A percentile compares a stretch with the other conserved stretches of the same genome.
Evolutionary conservation across 73 alveolate species (phyloP).

Genomic region (Effrenium voratum): DNA sequence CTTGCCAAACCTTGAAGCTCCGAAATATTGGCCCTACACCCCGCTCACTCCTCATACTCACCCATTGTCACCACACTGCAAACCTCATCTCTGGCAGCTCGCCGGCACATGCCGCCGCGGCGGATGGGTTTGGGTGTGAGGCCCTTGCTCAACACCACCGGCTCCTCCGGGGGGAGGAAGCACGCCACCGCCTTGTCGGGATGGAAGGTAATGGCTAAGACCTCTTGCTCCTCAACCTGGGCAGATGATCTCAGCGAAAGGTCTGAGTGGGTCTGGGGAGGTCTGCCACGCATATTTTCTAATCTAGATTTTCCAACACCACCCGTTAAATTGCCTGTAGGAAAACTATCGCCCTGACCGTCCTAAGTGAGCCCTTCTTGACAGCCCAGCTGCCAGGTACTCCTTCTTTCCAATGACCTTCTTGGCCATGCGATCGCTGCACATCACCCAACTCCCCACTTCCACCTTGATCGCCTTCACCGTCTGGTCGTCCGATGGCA

Average conservation of each 20-base stretch:
- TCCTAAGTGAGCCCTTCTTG: too few species aligned
- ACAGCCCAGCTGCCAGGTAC: not conserved
- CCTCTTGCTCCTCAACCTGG: not conserved
- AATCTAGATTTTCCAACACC: too few species aligned
- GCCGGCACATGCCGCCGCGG: slow-evolving; percentile 14
- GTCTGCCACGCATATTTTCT: too few species aligned
- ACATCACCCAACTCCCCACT: not conserved
- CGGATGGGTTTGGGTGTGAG: slow-evolving; percentile 17
- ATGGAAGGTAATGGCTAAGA: slow-evolving; percentile 7
- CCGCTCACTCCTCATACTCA: slow-evolving; percentile 8
- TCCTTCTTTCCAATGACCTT: not conserved
- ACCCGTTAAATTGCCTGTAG: too few species aligned
- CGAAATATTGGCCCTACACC: not conserved
- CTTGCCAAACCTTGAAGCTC: too few species aligned
- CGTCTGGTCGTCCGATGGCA: not conserved
- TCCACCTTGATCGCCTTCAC: not conserved
- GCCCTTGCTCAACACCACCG: slow-evolving; percentile 46
- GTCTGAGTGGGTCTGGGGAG: not conserved
- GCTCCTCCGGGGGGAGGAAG: slow-evolving; percentile 30
- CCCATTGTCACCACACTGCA: not conserved
- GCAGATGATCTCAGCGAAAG: not conserved
- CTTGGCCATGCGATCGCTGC: not conserved
- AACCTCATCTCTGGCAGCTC: not conserved
- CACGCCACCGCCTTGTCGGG: slow-evolving; percentile 22
- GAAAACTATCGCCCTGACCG: too few species aligned